Evolutionary conservation across 345 rosid genomes (phyloP).

Genomic region (Murraya paniculata): DNA sequence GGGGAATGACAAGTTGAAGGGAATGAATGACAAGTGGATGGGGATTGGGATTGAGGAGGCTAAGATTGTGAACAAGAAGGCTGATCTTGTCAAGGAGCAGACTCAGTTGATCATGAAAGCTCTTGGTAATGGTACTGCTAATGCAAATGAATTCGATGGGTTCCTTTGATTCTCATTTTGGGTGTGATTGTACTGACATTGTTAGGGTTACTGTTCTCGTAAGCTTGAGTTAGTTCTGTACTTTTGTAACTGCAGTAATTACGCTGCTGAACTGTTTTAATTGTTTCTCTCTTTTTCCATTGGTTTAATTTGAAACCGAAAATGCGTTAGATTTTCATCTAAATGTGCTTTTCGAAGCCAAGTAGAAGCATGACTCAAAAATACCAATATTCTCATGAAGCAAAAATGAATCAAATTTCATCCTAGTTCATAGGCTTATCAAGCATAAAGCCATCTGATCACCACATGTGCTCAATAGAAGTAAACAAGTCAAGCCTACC

Average conservation of each 20-base stretch:
- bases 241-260: not conserved
- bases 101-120: constrained; percentile 13
- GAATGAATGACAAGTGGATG: constrained; percentile 30
- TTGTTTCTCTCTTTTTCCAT: not conserved
- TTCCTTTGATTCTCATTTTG: not conserved
- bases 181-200: not conserved
- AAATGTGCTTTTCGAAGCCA: too few species aligned
- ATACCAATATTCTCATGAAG: too few species aligned
- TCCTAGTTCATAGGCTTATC: not conserved
- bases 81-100: constrained; percentile 25
- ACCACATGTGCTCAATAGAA: not conserved
- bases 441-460: not conserved
- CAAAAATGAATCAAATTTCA: too few species aligned
- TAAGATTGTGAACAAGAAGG: constrained; percentile 26
- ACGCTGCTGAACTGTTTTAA: not conserved
- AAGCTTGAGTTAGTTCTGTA: not conserved
- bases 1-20: constrained; percentile 23
- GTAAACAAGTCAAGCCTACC: not conserved
- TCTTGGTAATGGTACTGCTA: not conserved
- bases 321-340: too few species aligned
- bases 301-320: too few species aligned
- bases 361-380: too few species aligned
- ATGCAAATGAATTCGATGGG: not conserved
- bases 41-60: constrained; percentile 32
- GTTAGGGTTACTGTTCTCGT: not conserved